These are phyloP conservation scores for Colletotrichum acutatum DNA, from an alignment of 2,329 filamentous ascomycete species.

Conservation along the genomic window DNA sequence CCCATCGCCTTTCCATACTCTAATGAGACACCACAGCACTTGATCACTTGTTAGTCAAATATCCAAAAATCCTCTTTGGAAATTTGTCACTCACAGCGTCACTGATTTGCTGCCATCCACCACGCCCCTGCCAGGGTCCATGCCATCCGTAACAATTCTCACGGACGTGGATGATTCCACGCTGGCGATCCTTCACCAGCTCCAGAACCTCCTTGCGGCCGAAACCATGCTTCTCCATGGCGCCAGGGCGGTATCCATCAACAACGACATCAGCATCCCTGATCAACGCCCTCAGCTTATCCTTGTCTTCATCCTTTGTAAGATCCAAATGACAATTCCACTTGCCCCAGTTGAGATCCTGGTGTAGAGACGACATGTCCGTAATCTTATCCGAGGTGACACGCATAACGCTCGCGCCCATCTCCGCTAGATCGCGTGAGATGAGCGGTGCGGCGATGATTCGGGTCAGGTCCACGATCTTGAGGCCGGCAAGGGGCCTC, in stretches of 20 bases:
- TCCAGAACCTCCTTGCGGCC: conserved; percentile 52
- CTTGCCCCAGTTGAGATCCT: conserved; percentile 62
- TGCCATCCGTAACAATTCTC: conserved; percentile 67
- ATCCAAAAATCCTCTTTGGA: not conserved
- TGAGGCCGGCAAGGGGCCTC: conserved; percentile 58
- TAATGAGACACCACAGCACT: conserved; percentile 55
- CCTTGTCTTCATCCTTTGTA: conserved; percentile 34
- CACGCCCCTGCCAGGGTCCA: conserved; percentile 56
- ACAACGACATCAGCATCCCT: conserved; percentile 61
- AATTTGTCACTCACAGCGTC: conserved; percentile 48
- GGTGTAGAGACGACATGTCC: conserved; percentile 53
- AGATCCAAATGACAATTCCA: conserved; percentile 58
- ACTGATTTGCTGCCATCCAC: conserved; percentile 65
- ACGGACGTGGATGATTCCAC: conserved; percentile 54
- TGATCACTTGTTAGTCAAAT: not conserved
- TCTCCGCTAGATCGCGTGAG: conserved; percentile 52
- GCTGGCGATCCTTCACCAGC: conserved; percentile 40
- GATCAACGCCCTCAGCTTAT: conserved; percentile 47
- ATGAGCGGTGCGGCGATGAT: conserved; percentile 61
- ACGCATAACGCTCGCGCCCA: conserved; percentile 59
- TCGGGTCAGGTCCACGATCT: conserved; percentile 58
- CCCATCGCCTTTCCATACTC: conserved; percentile 57
- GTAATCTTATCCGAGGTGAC: conserved; percentile 52
- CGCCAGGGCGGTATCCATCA: conserved; percentile 59
- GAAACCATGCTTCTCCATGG: conserved; percentile 59